Conservation (phyloP, 352 stramenopile genomes). For the Phytophthora citrophthora region DNA sequence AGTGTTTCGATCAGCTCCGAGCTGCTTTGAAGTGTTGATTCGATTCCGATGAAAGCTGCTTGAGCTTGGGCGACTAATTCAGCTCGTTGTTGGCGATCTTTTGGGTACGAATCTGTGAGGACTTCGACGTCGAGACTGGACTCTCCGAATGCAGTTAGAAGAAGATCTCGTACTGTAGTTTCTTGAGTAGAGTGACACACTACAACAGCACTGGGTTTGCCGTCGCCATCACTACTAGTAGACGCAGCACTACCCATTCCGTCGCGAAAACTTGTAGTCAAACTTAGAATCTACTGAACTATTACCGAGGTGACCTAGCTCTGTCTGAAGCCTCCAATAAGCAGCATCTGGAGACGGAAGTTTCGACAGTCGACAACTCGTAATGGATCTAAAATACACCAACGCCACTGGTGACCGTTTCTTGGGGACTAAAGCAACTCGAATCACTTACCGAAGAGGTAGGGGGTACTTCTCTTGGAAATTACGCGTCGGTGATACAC, state of each 20-base stretch:
- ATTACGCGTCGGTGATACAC: too few species aligned
- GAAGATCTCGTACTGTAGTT: constrained; percentile 3
- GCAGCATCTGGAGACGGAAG: too few species aligned
- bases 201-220: constrained; percentile 17
- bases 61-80: constrained; percentile 34
- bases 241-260: constrained; percentile 27
- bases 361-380: too few species aligned
- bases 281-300: too few species aligned
- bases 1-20: constrained; percentile 44
- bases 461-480: too few species aligned
- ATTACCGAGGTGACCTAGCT: too few species aligned
- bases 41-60: constrained; percentile 47
- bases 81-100: constrained; percentile 37
- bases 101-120: constrained; percentile 46
- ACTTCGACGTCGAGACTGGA: constrained; percentile 27
- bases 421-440: too few species aligned
- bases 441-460: too few species aligned
- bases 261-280: too few species aligned
- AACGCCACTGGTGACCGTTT: too few species aligned
- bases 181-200: constrained; percentile 32
- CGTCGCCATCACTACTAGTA: constrained; percentile 7
- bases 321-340: too few species aligned
- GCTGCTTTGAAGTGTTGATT: constrained; percentile 44
- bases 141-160: constrained; percentile 1
- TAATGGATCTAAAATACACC: too few species aligned